Percentiles rank a stretch among this genome's conserved stretches.
These are phyloP conservation scores for Fusarium sp. DNA, from an alignment of 2,329 filamentous ascomycete species.

Conservation along the genomic window DNA sequence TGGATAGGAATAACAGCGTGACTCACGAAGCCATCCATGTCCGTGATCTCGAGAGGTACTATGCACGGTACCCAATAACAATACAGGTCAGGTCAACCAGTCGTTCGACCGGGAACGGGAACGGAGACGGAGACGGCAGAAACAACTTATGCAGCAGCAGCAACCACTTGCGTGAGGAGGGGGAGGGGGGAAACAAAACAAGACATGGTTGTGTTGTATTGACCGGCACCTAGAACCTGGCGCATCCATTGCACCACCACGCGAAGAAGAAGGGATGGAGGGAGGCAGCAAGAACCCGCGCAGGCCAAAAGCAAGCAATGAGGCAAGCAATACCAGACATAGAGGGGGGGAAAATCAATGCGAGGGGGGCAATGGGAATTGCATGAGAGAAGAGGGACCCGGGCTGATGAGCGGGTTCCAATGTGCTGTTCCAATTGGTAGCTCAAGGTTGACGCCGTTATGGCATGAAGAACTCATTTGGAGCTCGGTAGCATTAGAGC, in stretches of 20 bases:
- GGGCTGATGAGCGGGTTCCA: neutral
- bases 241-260: slow-evolving; percentile 15
- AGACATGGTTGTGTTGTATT: neutral
- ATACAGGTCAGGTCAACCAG: slow-evolving; percentile 15
- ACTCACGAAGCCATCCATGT: slow-evolving; percentile 19
- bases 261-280: neutral
- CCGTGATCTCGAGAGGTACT: slow-evolving; percentile 4
- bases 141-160: neutral
- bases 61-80: neutral
- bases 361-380: neutral
- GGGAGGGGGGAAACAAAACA: neutral
- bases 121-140: neutral
- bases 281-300: neutral
- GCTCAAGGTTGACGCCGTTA: neutral
- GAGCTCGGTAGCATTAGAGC: neutral
- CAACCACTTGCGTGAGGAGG: neutral
- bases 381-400: slow-evolving; percentile 3
- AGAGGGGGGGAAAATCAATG: neutral
- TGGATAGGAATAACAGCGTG: slow-evolving; percentile 13
- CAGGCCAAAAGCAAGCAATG: neutral
- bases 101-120: slow-evolving; percentile 9
- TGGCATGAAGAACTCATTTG: slow-evolving; percentile 1
- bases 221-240: slow-evolving; percentile 10
- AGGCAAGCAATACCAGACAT: neutral
- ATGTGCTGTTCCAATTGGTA: neutral